Evolutionary conservation across 345 rosid genomes (phyloP).

Genomic region (Passiflora organensis): DNA sequence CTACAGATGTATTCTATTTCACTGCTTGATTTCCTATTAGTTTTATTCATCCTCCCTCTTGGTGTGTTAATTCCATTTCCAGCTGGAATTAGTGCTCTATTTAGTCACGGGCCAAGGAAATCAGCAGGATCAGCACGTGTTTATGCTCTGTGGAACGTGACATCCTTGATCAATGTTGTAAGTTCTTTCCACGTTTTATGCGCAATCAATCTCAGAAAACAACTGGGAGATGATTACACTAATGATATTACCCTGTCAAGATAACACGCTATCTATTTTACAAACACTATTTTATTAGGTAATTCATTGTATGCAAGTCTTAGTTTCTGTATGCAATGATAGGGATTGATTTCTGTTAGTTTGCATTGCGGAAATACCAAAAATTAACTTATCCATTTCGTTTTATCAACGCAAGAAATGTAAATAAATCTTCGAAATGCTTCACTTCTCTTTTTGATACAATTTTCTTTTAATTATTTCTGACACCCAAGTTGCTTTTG

Average conservation of each 20-base stretch:
- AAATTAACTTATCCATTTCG: too few species aligned
- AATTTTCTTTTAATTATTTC: too few species aligned
- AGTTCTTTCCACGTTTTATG: constrained; percentile 27
- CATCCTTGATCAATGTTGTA: constrained; percentile 77
- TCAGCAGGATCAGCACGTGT: constrained; percentile 80
- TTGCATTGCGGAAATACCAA: too few species aligned
- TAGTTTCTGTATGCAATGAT: too few species aligned
- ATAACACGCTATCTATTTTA: too few species aligned
- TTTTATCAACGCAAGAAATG: too few species aligned
- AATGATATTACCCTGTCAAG: not conserved
- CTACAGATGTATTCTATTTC: constrained; percentile 91
- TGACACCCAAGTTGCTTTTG: too few species aligned
- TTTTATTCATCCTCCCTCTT: constrained; percentile 67
- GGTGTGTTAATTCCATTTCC: constrained; percentile 79
- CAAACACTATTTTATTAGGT: not conserved
- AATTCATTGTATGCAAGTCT: too few species aligned
- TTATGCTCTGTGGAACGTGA: constrained; percentile 83
- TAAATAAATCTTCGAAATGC: too few species aligned
- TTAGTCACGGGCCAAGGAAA: constrained; percentile 84
- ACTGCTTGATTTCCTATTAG: constrained; percentile 53
- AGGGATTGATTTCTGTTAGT: too few species aligned
- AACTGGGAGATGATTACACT: not conserved
- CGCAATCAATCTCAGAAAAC: not conserved
- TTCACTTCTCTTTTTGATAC: too few species aligned
- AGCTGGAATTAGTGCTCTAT: constrained; percentile 86